Conservation (phyloP, 2,329 filamentous ascomycete species). For the Alternaria longipes region DNA sequence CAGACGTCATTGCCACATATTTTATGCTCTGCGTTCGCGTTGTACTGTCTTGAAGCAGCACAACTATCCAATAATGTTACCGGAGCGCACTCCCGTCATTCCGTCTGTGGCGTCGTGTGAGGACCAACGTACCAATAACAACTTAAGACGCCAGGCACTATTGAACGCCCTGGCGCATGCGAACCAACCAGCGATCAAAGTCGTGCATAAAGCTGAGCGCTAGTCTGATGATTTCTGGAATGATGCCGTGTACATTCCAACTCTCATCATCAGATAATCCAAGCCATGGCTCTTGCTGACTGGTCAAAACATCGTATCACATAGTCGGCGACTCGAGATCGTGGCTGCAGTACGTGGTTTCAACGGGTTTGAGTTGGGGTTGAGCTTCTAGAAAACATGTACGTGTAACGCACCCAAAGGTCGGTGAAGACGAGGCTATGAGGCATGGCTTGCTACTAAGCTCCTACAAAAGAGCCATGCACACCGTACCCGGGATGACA, state of each 20-base stretch:
- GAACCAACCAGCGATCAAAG: not conserved
- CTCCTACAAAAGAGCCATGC: not conserved
- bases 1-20: not conserved
- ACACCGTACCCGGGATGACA: not conserved
- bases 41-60: not conserved
- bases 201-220: not conserved
- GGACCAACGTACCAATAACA: conserved; percentile 7
- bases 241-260: not conserved
- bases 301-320: not conserved
- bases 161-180: conserved; percentile 1
- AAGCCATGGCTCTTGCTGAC: not conserved
- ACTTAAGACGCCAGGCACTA: not conserved
- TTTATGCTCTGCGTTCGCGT: not conserved
- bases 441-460: not conserved
- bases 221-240: not conserved
- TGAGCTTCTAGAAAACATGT: not conserved
- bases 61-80: not conserved
- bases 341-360: not conserved
- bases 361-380: not conserved
- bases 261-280: not conserved
- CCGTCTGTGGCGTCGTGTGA: conserved; percentile 13
- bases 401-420: not conserved
- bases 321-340: not conserved
- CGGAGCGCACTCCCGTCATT: conserved; percentile 10
- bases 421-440: conserved; percentile 1